phyloP scores from a whole-genome alignment of 768 basidiomycete species.

The Hemileccinum rubropunctum region DNA sequence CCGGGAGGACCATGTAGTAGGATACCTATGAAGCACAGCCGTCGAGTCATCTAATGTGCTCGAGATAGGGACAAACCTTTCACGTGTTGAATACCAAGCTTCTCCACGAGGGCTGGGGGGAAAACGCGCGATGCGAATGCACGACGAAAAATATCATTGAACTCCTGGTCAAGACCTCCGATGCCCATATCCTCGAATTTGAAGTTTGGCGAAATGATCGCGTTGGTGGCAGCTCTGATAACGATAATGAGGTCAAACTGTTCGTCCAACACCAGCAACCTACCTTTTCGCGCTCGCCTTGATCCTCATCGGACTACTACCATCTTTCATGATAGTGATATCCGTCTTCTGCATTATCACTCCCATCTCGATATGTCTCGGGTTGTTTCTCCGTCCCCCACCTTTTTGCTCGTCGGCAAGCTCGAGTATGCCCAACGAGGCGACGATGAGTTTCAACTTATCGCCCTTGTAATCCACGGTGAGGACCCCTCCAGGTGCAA shows the following conservation, averaged over 20 bases:
- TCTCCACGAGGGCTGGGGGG: constrained; percentile 94
- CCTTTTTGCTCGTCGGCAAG: constrained; percentile 59
- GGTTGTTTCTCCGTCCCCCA: constrained; percentile 31
- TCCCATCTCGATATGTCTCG: constrained; percentile 48
- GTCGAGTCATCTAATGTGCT: neutral
- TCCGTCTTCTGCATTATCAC: constrained; percentile 92
- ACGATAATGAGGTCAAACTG: neutral
- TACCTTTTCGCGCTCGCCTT: constrained; percentile 91
- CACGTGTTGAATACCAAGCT: constrained; percentile 96
- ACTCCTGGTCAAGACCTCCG: constrained; percentile 94
- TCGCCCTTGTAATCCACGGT: constrained; percentile 89
- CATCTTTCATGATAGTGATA: constrained; percentile 82
- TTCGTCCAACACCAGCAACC: constrained; percentile 14
- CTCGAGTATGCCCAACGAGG: constrained; percentile 56
- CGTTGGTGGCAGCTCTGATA: constrained; percentile 81
- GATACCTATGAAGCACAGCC: constrained; percentile 57
- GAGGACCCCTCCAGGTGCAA: constrained; percentile 66
- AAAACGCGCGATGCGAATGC: constrained; percentile 99
- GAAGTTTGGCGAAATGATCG: constrained; percentile 96
- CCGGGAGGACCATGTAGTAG: constrained; percentile 95
- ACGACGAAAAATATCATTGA: constrained; percentile 94
- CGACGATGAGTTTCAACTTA: constrained; percentile 70
- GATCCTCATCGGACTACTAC: constrained; percentile 78
- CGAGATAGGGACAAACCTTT: constrained; percentile 60
- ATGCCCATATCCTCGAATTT: constrained; percentile 99